Evolutionary conservation across 2,329 filamentous ascomycete species (phyloP), one percentile per base, ranked within the genome.

Genomic region (Talaromyces rugulosus): DNA sequence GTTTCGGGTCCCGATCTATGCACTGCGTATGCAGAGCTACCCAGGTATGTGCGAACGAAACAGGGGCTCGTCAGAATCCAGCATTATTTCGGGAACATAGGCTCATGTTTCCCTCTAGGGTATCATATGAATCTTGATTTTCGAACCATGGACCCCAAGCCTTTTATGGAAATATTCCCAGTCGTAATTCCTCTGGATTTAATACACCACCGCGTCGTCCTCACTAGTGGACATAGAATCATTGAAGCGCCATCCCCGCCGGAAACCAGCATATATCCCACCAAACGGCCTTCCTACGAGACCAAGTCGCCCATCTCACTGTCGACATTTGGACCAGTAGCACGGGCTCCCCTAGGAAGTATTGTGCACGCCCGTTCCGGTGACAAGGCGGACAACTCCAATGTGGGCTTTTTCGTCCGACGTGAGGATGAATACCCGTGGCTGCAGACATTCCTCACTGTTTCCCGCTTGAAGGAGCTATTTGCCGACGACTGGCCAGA

Each of bases 101-200:
- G 16, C 42, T 23, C 18, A 47, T 6, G 12, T 36, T 16, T 36
- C 42, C 18, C 42, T 47, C 2, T 30, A 58, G 60, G 54, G 7
- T 79, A 79, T 33, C 78, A 80, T 28, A 79, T 79, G 76, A 76
- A 74, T 36, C 70, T 80, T 0, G 77, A 80, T 57, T 79, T 80
- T 56, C 70, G 78, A 3, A 79, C 77, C 3, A 78, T 79, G 76
- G 67, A 70, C 9, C 78, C 78, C 2, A 75, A 75, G 56, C 71
- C 74, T 0, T 80, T 80, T 52, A 78, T 79, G 75, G 77, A 80
- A 62, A 75, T 78, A 53, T 80, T 79, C 59, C 77, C 77, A 0
- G 72, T 70, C 0, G 27, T 74, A 0, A 73, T 79, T 14, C 59
- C 66, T 8, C 44, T 65, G 9, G 57, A 58, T 18, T 27, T 31